These are phyloP conservation scores for Penicillium salamii DNA, from an alignment of 495 filamentous ascomycete genomes.

Conservation along the genomic window DNA sequence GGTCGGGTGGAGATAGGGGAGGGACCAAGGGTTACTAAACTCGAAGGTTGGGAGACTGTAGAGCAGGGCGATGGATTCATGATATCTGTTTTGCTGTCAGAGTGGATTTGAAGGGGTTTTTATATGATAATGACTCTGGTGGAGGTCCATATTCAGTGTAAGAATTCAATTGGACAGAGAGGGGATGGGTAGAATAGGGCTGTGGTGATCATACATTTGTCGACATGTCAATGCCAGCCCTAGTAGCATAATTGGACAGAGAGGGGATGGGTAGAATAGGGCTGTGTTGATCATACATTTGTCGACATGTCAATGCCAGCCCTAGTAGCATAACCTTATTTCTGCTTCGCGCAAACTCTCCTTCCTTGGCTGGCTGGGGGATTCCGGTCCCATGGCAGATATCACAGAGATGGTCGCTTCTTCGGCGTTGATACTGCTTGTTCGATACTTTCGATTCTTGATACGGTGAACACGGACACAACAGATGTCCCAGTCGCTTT, in stretches of 20 bases:
- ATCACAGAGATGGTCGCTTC: slow-evolving; percentile 24
- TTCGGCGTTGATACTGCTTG: neutral
- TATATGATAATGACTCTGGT: too few species aligned
- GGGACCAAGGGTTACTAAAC: slow-evolving; percentile 48
- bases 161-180: neutral
- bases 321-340: slow-evolving; percentile 11
- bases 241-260: slow-evolving; percentile 6
- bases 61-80: slow-evolving; percentile 39
- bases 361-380: slow-evolving; percentile 21
- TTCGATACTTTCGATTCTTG: neutral
- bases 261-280: too few species aligned
- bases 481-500: slow-evolving; percentile 35
- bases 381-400: slow-evolving; percentile 37
- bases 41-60: slow-evolving; percentile 42
- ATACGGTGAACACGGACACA: slow-evolving; percentile 33
- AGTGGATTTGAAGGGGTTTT: neutral
- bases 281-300: slow-evolving; percentile 17
- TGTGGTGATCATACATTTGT: slow-evolving; percentile 19
- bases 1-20: slow-evolving; percentile 42
- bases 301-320: slow-evolving; percentile 22
- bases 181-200: too few species aligned
- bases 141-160: too few species aligned
- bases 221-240: slow-evolving; percentile 22
- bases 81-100: slow-evolving; percentile 24
- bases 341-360: slow-evolving; percentile 1